Evolutionary conservation across 345 rosid species (phyloP).

Genomic region (Moricandia moricandioides): DNA sequence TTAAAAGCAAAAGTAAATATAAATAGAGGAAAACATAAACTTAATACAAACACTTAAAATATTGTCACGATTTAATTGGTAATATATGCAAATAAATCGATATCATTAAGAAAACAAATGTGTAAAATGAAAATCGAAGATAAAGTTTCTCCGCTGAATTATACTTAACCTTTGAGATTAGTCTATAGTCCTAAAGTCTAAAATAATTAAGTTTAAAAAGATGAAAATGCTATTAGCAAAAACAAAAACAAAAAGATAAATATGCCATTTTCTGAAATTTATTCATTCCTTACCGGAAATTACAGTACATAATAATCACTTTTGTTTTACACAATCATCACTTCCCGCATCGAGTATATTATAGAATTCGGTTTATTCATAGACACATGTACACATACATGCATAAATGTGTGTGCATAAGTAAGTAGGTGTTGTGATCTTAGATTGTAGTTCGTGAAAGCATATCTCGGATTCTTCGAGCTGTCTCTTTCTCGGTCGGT

Average conservation of each 20-base stretch:
- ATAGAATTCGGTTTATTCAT: background rate
- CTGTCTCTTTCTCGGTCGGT: slow-evolving; percentile 42
- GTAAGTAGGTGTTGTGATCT: slow-evolving; percentile 21
- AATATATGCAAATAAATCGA: background rate
- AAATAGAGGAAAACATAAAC: background rate
- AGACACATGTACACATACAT: background rate
- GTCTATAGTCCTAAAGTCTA: too few species aligned
- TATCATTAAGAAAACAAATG: background rate
- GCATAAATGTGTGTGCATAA: slow-evolving; percentile 2
- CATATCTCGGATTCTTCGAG: slow-evolving; percentile 41
- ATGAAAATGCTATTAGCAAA: background rate
- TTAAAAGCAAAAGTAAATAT: background rate
- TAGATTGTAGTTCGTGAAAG: slow-evolving; percentile 35
- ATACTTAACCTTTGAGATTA: too few species aligned
- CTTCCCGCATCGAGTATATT: background rate
- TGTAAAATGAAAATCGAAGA: too few species aligned
- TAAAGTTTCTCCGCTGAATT: too few species aligned
- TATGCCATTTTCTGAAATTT: background rate
- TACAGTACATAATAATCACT: background rate
- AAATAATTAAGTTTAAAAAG: too few species aligned
- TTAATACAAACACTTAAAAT: background rate
- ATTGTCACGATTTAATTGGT: background rate
- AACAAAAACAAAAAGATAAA: background rate
- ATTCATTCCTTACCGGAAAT: background rate
- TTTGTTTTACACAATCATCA: too few species aligned